A percentile compares a stretch with the other conserved stretches of the same genome.
phyloP scores from a whole-genome alignment of 2,329 filamentous ascomycete species.

The Pseudogymnoascus sp. region DNA sequence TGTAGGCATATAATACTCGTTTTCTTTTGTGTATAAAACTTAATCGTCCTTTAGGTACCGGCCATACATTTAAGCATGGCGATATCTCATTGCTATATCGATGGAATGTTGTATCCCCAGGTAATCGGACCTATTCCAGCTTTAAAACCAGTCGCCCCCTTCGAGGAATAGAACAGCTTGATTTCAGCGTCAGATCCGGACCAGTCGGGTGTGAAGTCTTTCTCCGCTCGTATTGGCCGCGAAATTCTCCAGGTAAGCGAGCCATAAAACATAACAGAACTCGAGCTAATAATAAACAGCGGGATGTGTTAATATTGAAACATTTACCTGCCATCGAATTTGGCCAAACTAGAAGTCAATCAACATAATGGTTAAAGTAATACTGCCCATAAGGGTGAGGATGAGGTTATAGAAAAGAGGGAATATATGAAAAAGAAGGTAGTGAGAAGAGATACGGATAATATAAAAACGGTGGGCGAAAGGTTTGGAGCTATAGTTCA shows the following conservation, averaged over 20 bases:
- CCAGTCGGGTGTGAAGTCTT: background rate
- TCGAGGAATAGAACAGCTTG: background rate
- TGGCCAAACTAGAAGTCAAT: background rate
- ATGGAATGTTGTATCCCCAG: background rate
- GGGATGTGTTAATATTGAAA: background rate
- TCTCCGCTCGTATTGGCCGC: background rate
- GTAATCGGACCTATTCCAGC: background rate
- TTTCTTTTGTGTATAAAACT: background rate
- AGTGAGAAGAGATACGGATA: too few relatives aligned
- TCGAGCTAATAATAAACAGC: background rate
- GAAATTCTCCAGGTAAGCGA: background rate
- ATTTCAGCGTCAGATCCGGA: background rate
- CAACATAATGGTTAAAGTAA: background rate
- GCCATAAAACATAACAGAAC: background rate
- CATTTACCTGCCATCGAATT: background rate
- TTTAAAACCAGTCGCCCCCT: background rate
- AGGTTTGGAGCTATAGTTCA: too few relatives aligned
- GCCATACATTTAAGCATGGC: background rate
- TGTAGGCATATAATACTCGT: background rate
- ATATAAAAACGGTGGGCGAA: too few relatives aligned
- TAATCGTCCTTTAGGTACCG: background rate
- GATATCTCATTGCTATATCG: background rate
- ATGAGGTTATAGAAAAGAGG: too few relatives aligned
- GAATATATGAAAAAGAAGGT: too few relatives aligned
- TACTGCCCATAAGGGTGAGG: background rate